Evolutionary conservation across 2,329 filamentous ascomycete species (phyloP).

Genomic region (Coccinonectria pachysandricola): DNA sequence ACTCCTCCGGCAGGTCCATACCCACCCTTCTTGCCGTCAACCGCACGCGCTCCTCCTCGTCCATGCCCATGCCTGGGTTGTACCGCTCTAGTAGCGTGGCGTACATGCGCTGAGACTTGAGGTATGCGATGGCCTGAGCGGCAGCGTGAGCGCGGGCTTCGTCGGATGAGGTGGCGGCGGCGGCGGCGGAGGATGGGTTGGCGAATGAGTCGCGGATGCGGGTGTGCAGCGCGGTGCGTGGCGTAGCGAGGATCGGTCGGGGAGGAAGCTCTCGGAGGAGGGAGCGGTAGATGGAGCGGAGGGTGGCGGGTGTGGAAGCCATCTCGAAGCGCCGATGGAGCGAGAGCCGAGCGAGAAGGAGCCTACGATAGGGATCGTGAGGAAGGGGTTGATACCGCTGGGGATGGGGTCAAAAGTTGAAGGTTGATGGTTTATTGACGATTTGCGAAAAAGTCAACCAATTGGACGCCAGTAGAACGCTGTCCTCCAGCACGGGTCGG

Average conservation of each 20-base stretch:
- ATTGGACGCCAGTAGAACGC: too few species aligned
- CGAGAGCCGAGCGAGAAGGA: neutral
- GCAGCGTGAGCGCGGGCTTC: slow-evolving; percentile 30
- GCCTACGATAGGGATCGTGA: neutral
- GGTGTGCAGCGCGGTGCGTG: slow-evolving; percentile 43
- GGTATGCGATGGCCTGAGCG: slow-evolving; percentile 72
- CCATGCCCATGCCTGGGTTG: slow-evolving; percentile 85
- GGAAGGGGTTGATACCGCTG: slow-evolving; percentile 1
- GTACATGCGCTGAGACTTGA: slow-evolving; percentile 79
- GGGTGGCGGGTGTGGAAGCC: slow-evolving; percentile 32
- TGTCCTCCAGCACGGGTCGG: too few species aligned
- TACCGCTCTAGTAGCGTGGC: slow-evolving; percentile 76
- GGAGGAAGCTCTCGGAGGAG: slow-evolving; percentile 83
- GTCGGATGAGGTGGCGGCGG: slow-evolving; percentile 15
- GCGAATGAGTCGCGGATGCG: slow-evolving; percentile 22
- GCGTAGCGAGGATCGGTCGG: slow-evolving; percentile 43
- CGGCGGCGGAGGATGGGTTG: slow-evolving; percentile 45
- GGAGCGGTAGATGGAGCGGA: slow-evolving; percentile 76
- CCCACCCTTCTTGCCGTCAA: slow-evolving; percentile 80
- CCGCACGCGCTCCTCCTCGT: slow-evolving; percentile 72
- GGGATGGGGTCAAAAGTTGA: too few species aligned
- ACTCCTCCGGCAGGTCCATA: slow-evolving; percentile 73
- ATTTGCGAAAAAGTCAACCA: too few species aligned
- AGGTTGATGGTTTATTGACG: slow-evolving; percentile 1
- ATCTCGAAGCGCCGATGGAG: slow-evolving; percentile 10